These are phyloP conservation scores for Neckera pumila DNA, from an alignment of 225 moss, liverwort and hornwort species.

Conservation along the genomic window DNA sequence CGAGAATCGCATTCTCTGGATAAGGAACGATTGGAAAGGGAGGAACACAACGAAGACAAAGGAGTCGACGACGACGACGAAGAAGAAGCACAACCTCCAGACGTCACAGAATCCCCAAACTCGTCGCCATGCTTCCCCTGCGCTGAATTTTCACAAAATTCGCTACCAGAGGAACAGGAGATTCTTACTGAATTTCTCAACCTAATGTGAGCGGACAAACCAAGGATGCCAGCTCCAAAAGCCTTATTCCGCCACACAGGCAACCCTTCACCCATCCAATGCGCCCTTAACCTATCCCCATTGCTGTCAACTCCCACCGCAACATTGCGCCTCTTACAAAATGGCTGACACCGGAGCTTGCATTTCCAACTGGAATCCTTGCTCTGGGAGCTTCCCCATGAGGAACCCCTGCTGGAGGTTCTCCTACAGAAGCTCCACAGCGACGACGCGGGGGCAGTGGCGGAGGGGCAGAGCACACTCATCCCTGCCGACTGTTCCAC, in stretches of 20 bases:
- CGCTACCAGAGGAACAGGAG: not conserved
- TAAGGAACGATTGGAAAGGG: not conserved
- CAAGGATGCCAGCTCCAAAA: not conserved
- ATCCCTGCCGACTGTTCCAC: conserved; percentile 24
- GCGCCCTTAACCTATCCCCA: not conserved
- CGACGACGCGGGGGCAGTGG: conserved; percentile 19
- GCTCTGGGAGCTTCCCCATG: not conserved
- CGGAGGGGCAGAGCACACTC: conserved; percentile 38
- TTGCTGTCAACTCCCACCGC: not conserved
- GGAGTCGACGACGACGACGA: not conserved
- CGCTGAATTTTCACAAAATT: not conserved
- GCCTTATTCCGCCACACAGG: conserved; percentile 2
- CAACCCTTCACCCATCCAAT: not conserved
- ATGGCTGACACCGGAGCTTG: not conserved
- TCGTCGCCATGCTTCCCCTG: not conserved
- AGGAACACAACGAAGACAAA: not conserved
- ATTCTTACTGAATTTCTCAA: not conserved
- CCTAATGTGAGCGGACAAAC: conserved; percentile 7
- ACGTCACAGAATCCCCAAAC: not conserved
- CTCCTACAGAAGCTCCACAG: conserved; percentile 31
- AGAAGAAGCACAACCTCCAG: not conserved
- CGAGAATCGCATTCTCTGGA: not conserved
- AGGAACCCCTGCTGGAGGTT: not conserved
- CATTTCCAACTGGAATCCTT: not conserved
- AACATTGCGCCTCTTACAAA: not conserved